Percentiles rank a stretch among this genome's conserved stretches.
Conservation (phyloP, 305 asterid genomes). For the Coffea humblotiana region DNA sequence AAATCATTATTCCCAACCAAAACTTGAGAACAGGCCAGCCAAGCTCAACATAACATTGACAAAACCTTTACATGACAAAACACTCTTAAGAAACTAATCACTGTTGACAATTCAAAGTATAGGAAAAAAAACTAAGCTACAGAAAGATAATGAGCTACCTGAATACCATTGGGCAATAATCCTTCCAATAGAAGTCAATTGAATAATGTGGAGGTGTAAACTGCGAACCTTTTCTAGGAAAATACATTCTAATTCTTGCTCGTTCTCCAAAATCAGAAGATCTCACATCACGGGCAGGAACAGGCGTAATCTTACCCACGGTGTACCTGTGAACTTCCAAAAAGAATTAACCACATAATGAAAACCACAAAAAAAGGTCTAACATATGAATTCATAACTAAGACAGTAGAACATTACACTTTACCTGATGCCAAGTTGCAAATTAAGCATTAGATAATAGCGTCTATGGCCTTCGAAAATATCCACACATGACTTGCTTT, state of each 20-base stretch:
- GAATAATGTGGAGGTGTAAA: constrained; percentile 90
- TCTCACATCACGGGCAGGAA: constrained; percentile 89
- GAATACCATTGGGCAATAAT: constrained; percentile 98
- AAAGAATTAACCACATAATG: constrained; percentile 30
- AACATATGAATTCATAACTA: constrained; percentile 12
- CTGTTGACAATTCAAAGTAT: not conserved
- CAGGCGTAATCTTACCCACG: constrained; percentile 95
- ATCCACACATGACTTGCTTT: constrained; percentile 46
- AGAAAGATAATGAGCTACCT: constrained; percentile 44
- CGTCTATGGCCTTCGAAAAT: constrained; percentile 69
- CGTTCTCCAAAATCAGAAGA: constrained; percentile 84
- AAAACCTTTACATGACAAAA: not conserved
- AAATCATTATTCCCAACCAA: not conserved
- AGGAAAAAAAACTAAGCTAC: not conserved
- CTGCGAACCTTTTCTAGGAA: constrained; percentile 83
- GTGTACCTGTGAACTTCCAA: constrained; percentile 80
- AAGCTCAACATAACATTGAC: not conserved
- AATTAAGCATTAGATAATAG: constrained; percentile 84
- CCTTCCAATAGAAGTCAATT: constrained; percentile 87
- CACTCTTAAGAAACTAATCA: not conserved
- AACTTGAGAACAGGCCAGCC: constrained; percentile 3
- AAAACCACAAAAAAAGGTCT: constrained; percentile 8
- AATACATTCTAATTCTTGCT: constrained; percentile 87
- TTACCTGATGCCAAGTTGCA: constrained; percentile 97
- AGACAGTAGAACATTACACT: constrained; percentile 18